These are phyloP conservation scores for Schizonepeta tenuifolia DNA, from an alignment of 257 asterid genomes.

Conservation along the genomic window DNA sequence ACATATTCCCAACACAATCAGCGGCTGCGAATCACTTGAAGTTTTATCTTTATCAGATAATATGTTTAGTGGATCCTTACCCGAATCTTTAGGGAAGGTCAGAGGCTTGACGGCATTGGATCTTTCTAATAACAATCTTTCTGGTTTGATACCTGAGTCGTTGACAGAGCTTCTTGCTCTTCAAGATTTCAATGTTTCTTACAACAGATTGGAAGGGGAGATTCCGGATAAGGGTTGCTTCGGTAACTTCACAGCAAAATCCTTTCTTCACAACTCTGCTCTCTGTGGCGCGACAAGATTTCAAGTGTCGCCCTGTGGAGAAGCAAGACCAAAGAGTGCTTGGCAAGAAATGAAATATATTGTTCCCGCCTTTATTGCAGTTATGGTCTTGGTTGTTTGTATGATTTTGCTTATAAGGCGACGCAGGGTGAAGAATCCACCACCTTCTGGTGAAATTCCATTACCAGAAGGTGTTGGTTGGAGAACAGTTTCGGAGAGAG, in stretches of 20 bases:
- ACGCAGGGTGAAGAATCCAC: not conserved
- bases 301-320: not conserved
- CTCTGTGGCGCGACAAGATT: not conserved
- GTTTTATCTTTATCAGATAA: not conserved
- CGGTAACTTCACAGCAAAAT: not conserved
- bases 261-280: slow-evolving; percentile 3
- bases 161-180: not conserved
- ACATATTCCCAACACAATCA: not conserved
- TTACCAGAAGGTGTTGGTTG: not conserved
- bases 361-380: not conserved
- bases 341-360: not conserved
- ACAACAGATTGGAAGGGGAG: slow-evolving; percentile 1
- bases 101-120: not conserved
- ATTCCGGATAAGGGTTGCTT: not conserved
- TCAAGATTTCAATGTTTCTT: not conserved
- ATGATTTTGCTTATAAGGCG: not conserved
- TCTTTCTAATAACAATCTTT: not conserved
- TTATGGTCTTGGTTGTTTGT: not conserved
- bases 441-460: not conserved
- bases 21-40: not conserved
- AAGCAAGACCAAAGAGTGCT: not conserved
- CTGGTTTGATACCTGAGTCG: not conserved
- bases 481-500: slow-evolving; percentile 19
- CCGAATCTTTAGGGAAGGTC: not conserved
- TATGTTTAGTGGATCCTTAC: not conserved